Base-by-base conservation (phyloP, 139 green algal genomes). In the Coccomyxa sp. region DNA sequence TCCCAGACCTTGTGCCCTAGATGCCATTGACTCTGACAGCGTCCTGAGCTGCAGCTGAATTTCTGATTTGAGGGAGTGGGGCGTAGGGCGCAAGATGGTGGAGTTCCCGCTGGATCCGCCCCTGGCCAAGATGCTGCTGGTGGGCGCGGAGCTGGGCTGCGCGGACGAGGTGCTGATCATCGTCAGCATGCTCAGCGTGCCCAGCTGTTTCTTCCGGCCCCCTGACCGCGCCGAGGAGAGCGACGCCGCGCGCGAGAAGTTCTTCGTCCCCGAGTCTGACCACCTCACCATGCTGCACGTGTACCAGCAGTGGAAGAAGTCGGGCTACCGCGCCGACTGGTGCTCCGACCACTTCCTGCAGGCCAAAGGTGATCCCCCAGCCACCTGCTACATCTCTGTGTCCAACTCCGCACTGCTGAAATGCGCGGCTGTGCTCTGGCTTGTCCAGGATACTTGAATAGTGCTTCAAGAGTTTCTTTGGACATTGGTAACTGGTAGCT, bases 281-380 rank as follows among this genome's bases (percentile, higher is more conserved):
- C 96, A 99, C 91, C 90, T 99, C n/a, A 99, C 96, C 0, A 86
- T 99, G 84, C 90, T 99, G 68, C 91, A 99, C 84, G 88, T 97
- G 34, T 99, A 98, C 90, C 90, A 97, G 83, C 96, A 99, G 88
- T 99, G 96, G 96, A 97, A 98, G 87, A 93, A 90, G 78, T 96
- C 98, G 84, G 88, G 88, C 24, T 97, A 91, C 85, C 89, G 93
- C 50, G 83, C 83, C 14, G 93, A 97, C 81, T 99, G 96, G 96
- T 98, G 93, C 84, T 88, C 86, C 12, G 86, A 94, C 55, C 96
- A 99, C 88, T 99, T 95, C 82, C 85, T 99, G 69, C 96, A 99
- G 77, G 86, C 86, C 84, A 98, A 97, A 83, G 81, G 81, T 84
- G 64, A 2, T n/a, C n/a, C n/a, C n/a, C n/a, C n/a, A n/a, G n/a